Conservation (phyloP, 768 basidiomycete genomes). For the Solioccasus polychromus region DNA sequence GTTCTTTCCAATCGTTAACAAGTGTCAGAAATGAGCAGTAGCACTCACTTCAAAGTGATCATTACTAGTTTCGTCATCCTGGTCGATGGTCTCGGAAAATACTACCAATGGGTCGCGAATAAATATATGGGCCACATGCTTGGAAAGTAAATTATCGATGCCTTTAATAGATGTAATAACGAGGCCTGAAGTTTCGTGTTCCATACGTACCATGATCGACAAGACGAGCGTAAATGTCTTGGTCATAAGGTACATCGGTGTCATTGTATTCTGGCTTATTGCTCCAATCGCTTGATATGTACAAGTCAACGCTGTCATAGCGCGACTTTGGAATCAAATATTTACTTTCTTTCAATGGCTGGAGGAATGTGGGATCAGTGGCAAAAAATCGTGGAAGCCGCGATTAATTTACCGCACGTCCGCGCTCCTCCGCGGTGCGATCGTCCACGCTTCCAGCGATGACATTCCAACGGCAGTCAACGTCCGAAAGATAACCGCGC, state of each 20-base stretch:
- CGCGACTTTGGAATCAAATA: conserved; percentile 93
- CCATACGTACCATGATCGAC: conserved; percentile 60
- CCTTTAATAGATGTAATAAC: conserved; percentile 42
- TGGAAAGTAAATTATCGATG: conserved; percentile 82
- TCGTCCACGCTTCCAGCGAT: conserved; percentile 99
- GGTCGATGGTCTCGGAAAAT: conserved; percentile 90
- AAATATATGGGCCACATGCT: conserved; percentile 92
- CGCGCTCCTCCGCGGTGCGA: conserved; percentile 92
- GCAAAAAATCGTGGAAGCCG: conserved; percentile 5
- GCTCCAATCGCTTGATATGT: conserved; percentile 81
- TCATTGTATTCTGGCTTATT: conserved; percentile 97
- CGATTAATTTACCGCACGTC: conserved; percentile 57
- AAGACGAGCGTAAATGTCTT: conserved; percentile 69
- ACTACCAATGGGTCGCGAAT: conserved; percentile 96
- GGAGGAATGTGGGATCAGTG: conserved; percentile 4
- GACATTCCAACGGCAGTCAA: conserved; percentile 98
- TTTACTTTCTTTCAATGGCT: conserved; percentile 77
- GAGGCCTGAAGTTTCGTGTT: too few species aligned
- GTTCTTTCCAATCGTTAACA: conserved; percentile 51
- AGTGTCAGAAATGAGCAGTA: not conserved
- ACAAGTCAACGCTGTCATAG: conserved; percentile 94
- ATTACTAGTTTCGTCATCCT: conserved; percentile 81
- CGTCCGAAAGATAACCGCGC: conserved; percentile 92
- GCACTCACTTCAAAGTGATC: conserved; percentile 91
- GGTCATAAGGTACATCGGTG: conserved; percentile 74